phyloP scores from a whole-genome alignment of 176 grass and related monocot species.

The Eragrostis nindensis region DNA sequence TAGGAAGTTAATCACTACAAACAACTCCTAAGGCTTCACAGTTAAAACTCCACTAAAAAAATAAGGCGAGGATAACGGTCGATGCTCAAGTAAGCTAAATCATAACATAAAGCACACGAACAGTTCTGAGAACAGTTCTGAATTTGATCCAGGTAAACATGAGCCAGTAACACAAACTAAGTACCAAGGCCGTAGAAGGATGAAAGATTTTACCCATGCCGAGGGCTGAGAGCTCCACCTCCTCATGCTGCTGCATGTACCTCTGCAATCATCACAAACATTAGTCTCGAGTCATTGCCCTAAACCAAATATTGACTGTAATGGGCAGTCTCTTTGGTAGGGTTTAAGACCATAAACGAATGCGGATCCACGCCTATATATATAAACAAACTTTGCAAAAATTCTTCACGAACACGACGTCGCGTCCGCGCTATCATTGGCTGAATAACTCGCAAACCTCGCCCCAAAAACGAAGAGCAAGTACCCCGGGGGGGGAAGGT shows the following conservation, averaged over 20 bases:
- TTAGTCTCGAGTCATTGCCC: neutral
- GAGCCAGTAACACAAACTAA: neutral
- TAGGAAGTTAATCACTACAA: conserved; percentile 10
- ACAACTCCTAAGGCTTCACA: neutral
- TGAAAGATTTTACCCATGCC: conserved; percentile 77
- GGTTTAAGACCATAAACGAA: conserved; percentile 21
- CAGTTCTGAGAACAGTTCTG: neutral
- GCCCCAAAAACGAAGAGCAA: neutral
- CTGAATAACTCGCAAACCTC: neutral
- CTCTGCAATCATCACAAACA: conserved; percentile 62
- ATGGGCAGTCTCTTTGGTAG: neutral
- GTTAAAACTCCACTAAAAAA: neutral
- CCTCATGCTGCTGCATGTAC: conserved; percentile 91
- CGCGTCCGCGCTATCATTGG: neutral
- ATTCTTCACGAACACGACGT: neutral
- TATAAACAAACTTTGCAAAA: too few relatives aligned
- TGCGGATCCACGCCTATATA: neutral
- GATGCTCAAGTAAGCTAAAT: neutral
- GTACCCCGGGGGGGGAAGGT: neutral
- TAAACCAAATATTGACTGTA: neutral
- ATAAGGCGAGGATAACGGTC: neutral
- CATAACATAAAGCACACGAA: neutral
- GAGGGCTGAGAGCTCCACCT: conserved; percentile 94
- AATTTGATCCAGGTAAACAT: neutral
- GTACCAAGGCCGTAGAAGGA: neutral